Percentiles rank a stretch among this genome's conserved stretches.
Conservation (phyloP, 2,329 filamentous ascomycete species). For the Calonectria leucothoes region DNA sequence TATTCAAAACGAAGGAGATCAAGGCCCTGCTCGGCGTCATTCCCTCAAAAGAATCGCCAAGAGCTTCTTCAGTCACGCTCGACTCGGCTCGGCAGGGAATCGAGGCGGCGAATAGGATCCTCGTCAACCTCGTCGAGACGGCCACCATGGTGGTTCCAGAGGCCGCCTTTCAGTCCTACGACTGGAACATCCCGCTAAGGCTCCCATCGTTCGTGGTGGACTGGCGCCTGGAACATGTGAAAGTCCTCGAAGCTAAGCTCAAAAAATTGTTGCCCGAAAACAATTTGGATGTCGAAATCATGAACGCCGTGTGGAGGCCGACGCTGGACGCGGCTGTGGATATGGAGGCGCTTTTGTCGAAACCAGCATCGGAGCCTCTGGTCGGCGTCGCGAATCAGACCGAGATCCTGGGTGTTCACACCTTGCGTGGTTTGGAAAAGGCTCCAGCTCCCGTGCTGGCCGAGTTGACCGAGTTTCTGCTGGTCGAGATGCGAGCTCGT, state of each 20-base stretch:
- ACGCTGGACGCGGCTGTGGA: slow-evolving; percentile 43
- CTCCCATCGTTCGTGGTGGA: slow-evolving; percentile 15
- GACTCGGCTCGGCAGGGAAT: slow-evolving; percentile 11
- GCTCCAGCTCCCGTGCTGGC: slow-evolving; percentile 15
- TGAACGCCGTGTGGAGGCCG: slow-evolving; percentile 45
- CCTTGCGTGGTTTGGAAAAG: slow-evolving; percentile 21
- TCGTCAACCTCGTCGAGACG: slow-evolving; percentile 32
- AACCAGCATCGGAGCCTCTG: slow-evolving; percentile 16
- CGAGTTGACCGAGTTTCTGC: slow-evolving; percentile 33
- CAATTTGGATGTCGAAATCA: neutral
- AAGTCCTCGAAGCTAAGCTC: slow-evolving; percentile 10
- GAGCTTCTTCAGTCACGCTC: slow-evolving; percentile 5
- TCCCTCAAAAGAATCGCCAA: slow-evolving; percentile 17
- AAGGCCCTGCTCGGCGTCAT: slow-evolving; percentile 31
- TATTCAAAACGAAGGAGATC: slow-evolving; percentile 31
- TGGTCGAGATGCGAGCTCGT: slow-evolving; percentile 29
- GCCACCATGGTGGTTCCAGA: slow-evolving; percentile 19
- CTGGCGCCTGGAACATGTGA: slow-evolving; percentile 10
- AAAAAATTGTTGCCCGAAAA: neutral
- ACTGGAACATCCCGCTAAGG: slow-evolving; percentile 19
- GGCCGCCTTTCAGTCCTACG: slow-evolving; percentile 22
- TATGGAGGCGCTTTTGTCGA: slow-evolving; percentile 30
- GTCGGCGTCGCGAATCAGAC: neutral
- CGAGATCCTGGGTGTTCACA: slow-evolving; percentile 20
- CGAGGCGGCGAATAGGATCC: slow-evolving; percentile 23